Percentiles rank a stretch among this genome's conserved stretches.
These are phyloP conservation scores for Aureoboletus auriporus DNA, from an alignment of 768 basidiomycete genomes.

Conservation along the genomic window DNA sequence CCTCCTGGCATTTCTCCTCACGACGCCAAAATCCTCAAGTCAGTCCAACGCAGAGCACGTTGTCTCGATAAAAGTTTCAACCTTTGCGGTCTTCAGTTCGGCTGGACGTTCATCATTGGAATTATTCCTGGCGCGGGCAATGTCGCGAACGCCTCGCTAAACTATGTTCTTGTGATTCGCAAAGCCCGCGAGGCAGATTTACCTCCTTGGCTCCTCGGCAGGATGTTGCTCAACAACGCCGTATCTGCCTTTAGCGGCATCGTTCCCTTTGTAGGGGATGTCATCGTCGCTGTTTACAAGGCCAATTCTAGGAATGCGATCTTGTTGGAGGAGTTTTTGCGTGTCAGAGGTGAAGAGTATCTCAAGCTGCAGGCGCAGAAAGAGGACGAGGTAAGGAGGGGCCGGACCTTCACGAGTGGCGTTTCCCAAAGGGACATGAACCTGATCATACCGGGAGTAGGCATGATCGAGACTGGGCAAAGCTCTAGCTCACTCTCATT, in stretches of 20 bases:
- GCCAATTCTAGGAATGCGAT: constrained; percentile 88
- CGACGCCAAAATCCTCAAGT: constrained; percentile 70
- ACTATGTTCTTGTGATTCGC: constrained; percentile 73
- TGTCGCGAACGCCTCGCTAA: constrained; percentile 54
- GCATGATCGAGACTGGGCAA: constrained; percentile 36
- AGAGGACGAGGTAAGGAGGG: constrained; percentile 22
- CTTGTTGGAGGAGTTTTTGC: constrained; percentile 80
- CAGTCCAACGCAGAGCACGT: constrained; percentile 74
- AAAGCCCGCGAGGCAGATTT: constrained; percentile 74
- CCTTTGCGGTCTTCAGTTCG: constrained; percentile 77
- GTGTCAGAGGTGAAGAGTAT: constrained; percentile 72
- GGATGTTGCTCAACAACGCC: constrained; percentile 76
- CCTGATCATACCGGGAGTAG: constrained; percentile 54
- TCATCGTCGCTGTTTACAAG: constrained; percentile 74
- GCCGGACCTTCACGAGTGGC: constrained; percentile 6
- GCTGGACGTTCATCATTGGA: constrained; percentile 82
- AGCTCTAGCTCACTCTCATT: constrained; percentile 11
- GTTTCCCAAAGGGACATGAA: constrained; percentile 33
- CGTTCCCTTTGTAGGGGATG: constrained; percentile 72
- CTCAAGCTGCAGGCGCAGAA: constrained; percentile 45
- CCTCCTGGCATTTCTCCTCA: constrained; percentile 75
- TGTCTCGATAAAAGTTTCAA: constrained; percentile 85
- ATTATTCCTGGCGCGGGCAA: constrained; percentile 71
- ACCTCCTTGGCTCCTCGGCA: constrained; percentile 58
- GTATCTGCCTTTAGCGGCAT: constrained; percentile 63